Evolutionary conservation across 306 rosid species (phyloP).

Genomic region (Cicer pinnatifidum): DNA sequence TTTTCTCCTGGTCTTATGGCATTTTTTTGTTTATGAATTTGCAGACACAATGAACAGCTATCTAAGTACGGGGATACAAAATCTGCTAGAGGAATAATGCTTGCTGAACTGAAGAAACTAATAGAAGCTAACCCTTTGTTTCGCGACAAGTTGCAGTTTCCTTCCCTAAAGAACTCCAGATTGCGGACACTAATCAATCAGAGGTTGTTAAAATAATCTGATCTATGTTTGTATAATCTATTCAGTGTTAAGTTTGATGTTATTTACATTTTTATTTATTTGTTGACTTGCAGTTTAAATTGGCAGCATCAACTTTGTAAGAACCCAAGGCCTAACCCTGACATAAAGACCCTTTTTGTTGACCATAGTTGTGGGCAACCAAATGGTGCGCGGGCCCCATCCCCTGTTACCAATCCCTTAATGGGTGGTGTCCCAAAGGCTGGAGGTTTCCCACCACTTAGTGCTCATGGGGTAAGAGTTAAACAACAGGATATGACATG

Average conservation of each 20-base stretch:
- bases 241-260: constrained; percentile 26
- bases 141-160: constrained; percentile 98
- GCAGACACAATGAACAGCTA: constrained; percentile 97
- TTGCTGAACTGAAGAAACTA: constrained; percentile 91
- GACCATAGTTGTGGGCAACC: constrained; percentile 99
- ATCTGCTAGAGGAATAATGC: constrained; percentile 98
- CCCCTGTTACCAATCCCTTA: constrained; percentile 96
- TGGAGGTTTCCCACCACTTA: constrained; percentile 84
- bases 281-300: constrained; percentile 76
- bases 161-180: constrained; percentile 92
- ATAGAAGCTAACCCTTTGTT: constrained; percentile 98
- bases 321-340: constrained; percentile 97
- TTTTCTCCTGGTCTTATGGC: constrained; percentile 2
- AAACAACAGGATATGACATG: constrained; percentile 13
- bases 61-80: constrained; percentile 98
- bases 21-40: constrained; percentile 38
- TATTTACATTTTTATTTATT: constrained; percentile 34
- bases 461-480: constrained; percentile 98
- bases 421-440: constrained; percentile 95
- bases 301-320: constrained; percentile 99
- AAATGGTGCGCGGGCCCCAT: constrained; percentile 99
- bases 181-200: constrained; percentile 95
- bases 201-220: constrained; percentile 62
- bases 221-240: constrained; percentile 28
- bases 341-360: constrained; percentile 94